Percentiles rank a stretch among this genome's conserved stretches.
Evolutionary conservation across 2,329 filamentous ascomycete species (phyloP).

Genomic region (Pseudogymnoascus sp.): DNA sequence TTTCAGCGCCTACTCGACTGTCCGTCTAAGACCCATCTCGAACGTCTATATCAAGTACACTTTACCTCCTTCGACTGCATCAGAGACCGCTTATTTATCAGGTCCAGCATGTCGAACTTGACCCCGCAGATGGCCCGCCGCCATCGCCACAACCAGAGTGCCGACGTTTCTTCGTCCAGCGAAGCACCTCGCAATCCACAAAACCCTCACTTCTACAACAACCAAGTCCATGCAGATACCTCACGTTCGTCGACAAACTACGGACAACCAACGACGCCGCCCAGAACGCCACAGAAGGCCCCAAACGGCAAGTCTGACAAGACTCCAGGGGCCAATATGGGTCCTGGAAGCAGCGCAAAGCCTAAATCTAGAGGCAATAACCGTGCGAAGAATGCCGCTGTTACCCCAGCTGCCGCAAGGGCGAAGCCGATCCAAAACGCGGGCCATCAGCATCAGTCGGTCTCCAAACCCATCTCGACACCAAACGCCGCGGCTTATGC

Average conservation of each 20-base stretch:
- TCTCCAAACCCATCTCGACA: slow-evolving; percentile 32
- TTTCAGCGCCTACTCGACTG: slow-evolving; percentile 17
- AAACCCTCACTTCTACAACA: slow-evolving; percentile 39
- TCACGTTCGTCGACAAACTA: slow-evolving; percentile 20
- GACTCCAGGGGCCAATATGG: slow-evolving; percentile 13
- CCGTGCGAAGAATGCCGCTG: slow-evolving; percentile 25
- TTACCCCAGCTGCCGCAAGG: slow-evolving; percentile 23
- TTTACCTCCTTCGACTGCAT: slow-evolving; percentile 18
- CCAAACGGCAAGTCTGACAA: slow-evolving; percentile 15
- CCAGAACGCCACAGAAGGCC: slow-evolving; percentile 27
- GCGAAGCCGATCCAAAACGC: slow-evolving; percentile 24
- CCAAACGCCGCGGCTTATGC: slow-evolving; percentile 61
- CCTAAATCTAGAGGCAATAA: slow-evolving; percentile 27
- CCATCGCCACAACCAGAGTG: slow-evolving; percentile 27
- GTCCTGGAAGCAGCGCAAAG: slow-evolving; percentile 24
- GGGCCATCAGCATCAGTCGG: not conserved
- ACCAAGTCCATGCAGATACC: slow-evolving; percentile 33
- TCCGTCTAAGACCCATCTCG: not conserved
- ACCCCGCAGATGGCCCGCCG: slow-evolving; percentile 32
- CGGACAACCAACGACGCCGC: slow-evolving; percentile 26
- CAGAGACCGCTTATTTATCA: slow-evolving; percentile 43
- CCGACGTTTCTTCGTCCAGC: slow-evolving; percentile 17
- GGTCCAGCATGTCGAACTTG: slow-evolving; percentile 41
- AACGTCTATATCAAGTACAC: slow-evolving; percentile 17
- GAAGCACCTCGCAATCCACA: slow-evolving; percentile 31